Evolutionary conservation across 2,329 filamentous ascomycete species (phyloP).

Genomic region (Teratosphaeria viscida): DNA sequence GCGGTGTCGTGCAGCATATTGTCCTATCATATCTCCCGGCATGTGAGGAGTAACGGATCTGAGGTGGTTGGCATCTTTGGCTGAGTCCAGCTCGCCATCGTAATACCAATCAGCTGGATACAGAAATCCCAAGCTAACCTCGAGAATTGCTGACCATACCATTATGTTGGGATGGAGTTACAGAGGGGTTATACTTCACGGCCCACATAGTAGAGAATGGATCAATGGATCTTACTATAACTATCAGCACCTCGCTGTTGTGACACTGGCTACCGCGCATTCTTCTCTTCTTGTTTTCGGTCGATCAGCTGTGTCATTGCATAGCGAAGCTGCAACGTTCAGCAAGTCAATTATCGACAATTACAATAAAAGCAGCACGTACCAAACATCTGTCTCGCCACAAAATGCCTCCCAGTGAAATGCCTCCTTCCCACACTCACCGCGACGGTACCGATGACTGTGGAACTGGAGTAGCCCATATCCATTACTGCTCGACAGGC

Average conservation of each 20-base stretch:
- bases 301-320: neutral
- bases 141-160: neutral
- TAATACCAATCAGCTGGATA: neutral
- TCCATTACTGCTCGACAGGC: neutral
- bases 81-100: neutral
- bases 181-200: neutral
- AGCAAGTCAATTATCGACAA: neutral
- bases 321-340: neutral
- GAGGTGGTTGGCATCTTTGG: too few relatives aligned
- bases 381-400: neutral
- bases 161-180: neutral
- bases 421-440: neutral
- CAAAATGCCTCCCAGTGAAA: neutral
- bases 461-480: neutral
- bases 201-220: too few relatives aligned
- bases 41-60: too few relatives aligned
- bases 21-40: too few relatives aligned
- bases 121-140: neutral
- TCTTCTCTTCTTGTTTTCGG: neutral
- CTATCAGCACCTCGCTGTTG: neutral
- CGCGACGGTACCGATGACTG: neutral
- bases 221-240: neutral
- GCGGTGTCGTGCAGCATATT: too few relatives aligned
- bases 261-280: neutral
- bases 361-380: neutral